Base-by-base conservation (phyloP, 192 early-diverging fungal species). In the Radiomyces spectabilis region DNA sequence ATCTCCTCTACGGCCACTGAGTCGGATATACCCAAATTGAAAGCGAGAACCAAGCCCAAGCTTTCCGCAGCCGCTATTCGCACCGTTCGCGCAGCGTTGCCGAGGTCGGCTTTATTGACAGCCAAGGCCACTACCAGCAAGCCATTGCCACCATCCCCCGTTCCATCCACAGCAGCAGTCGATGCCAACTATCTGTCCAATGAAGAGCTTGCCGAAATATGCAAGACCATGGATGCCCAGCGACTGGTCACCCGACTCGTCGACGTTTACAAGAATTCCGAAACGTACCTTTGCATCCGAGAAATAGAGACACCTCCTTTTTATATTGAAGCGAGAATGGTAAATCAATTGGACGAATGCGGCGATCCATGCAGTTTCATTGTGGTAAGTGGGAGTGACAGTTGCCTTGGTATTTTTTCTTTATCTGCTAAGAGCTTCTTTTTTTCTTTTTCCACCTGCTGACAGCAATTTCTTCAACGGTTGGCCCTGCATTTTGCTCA, bases 361-460 rank as follows among this genome's bases (percentile, higher is more conserved):
- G 22, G 21, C 16, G 61, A 63, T 42, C 61, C 61, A 10, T 54
- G 53, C 13, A 21, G 21, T 2, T 53, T 63, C 37, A 63, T 63
- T 19, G 19, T 49, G 19, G 61, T 63, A 55, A 49, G 52, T 15
- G 27, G 9, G 8, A 7, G 4, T 34, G n/a, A 1, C 21, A 21
- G 19, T n/a, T 24, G 18, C 24, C 15, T 26, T 40, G 5, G 10
- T 18, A 3, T 31, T 24, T 38, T 12, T 38, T 42, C 15, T 44
- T 15, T 30, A 33, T 7, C 33, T 1, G 10, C 21, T 48, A 15
- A 21, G 12, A 0, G 1, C 26, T 30, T 21, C 18, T 57, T 5
- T 29, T 29, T 15, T 30, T 31, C 16, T 31, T 10, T 22, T n/a
- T 43, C 10, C 43, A n/a, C n/a, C n/a, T n/a, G n/a, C n/a, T n/a